Evolutionary conservation across 345 rosid genomes (phyloP).

Genomic region (Hypericum perforatum): DNA sequence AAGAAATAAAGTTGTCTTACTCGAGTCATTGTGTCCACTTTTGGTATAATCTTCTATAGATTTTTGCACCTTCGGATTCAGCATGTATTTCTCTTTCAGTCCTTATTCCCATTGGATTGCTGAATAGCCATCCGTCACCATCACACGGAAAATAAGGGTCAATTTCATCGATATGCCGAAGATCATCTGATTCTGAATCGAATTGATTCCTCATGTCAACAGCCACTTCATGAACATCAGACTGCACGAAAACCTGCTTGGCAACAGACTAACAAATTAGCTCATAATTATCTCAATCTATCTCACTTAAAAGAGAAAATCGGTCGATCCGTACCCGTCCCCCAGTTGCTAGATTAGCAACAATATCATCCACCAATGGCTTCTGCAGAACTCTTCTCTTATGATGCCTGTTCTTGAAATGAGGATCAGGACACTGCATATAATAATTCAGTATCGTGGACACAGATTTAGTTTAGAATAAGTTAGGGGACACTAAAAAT

Average conservation of each 20-base stretch:
- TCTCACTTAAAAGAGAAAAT: not conserved
- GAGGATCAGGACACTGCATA: slow-evolving; percentile 92
- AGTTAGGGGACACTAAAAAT: not conserved
- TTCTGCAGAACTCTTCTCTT: slow-evolving; percentile 88
- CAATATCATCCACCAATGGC: slow-evolving; percentile 55
- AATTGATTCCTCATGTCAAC: slow-evolving; percentile 73
- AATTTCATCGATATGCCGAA: slow-evolving; percentile 36
- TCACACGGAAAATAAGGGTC: slow-evolving; percentile 30
- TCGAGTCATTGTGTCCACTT: slow-evolving; percentile 14
- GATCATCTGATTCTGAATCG: slow-evolving; percentile 35
- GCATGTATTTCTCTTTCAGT: slow-evolving; percentile 93
- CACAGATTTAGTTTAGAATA: slow-evolving; percentile 3
- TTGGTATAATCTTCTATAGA: slow-evolving; percentile 72
- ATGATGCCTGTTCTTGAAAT: slow-evolving; percentile 86
- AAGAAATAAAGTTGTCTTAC: too few species aligned
- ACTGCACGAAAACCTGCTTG: slow-evolving; percentile 72
- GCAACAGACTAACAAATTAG: not conserved
- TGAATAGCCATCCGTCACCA: slow-evolving; percentile 55
- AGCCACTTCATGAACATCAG: slow-evolving; percentile 83
- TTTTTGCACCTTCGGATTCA: slow-evolving; percentile 58
- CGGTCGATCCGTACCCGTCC: slow-evolving; percentile 58
- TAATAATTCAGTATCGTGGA: not conserved
- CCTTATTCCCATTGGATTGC: slow-evolving; percentile 77
- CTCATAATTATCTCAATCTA: not conserved
- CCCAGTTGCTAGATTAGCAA: slow-evolving; percentile 44